phyloP scores from a whole-genome alignment of 768 basidiomycete genomes.

The Mrakia blollopis region DNA sequence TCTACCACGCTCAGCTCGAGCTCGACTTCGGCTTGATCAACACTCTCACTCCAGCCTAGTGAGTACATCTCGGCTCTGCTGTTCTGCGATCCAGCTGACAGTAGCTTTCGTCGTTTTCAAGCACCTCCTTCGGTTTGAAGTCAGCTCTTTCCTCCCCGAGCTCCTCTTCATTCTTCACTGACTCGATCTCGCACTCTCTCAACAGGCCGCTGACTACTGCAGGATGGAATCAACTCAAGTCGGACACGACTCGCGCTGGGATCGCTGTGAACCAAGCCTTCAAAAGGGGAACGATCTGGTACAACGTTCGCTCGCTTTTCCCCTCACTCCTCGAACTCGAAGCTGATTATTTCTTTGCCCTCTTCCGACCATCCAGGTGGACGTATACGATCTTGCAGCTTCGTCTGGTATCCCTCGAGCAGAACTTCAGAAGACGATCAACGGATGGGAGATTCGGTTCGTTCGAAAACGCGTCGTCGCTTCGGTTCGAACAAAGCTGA shows the following conservation, averaged over 20 bases:
- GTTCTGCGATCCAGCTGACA: constrained; percentile 36
- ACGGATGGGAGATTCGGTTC: constrained; percentile 46
- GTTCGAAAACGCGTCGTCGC: neutral
- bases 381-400: constrained; percentile 44
- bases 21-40: constrained; percentile 50
- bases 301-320: neutral
- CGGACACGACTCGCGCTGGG: neutral
- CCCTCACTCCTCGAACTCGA: too few relatives aligned
- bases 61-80: constrained; percentile 45
- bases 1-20: constrained; percentile 53
- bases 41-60: constrained; percentile 52
- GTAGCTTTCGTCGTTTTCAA: neutral
- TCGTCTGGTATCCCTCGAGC: constrained; percentile 41
- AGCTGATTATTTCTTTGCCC: neutral
- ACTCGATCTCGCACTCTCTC: neutral
- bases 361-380: constrained; percentile 40
- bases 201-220: neutral
- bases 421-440: constrained; percentile 46
- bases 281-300: neutral
- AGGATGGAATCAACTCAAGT: neutral
- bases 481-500: neutral
- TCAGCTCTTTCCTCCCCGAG: neutral
- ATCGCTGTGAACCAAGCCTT: neutral
- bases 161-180: neutral
- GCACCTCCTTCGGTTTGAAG: neutral